Percentiles rank a stretch among this genome's conserved stretches.
phyloP scores from a whole-genome alignment of 345 rosid genomes.

The Ailanthus altissimus region DNA sequence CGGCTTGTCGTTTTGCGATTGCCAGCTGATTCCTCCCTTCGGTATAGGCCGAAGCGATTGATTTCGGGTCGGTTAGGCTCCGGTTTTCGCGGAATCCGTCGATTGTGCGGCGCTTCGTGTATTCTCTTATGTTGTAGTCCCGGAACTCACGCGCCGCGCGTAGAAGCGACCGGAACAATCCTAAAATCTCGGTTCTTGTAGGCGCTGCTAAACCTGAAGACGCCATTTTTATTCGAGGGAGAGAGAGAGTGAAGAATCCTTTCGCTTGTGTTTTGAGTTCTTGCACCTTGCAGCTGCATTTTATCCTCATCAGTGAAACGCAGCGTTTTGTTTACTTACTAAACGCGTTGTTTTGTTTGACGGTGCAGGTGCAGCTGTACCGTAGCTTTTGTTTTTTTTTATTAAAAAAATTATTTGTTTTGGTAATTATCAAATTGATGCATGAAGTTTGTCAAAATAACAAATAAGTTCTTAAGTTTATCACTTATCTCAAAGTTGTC shows the following conservation, averaged over 20 bases:
- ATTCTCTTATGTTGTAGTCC: conserved; percentile 86
- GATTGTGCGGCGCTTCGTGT: conserved; percentile 66
- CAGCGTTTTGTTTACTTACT: background rate
- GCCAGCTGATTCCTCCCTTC: conserved; percentile 67
- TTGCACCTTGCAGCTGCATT: background rate
- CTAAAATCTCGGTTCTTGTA: conserved; percentile 43
- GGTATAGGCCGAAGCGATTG: conserved; percentile 50
- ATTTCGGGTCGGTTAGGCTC: conserved; percentile 45
- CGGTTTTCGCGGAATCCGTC: conserved; percentile 67
- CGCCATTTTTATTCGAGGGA: conserved; percentile 12
- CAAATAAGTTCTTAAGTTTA: too few species aligned
- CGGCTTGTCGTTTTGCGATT: conserved; percentile 63
- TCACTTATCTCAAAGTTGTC: too few species aligned
- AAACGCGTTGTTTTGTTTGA: too few species aligned
- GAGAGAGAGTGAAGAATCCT: background rate
- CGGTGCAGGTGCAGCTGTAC: too few species aligned
- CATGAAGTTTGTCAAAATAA: too few species aligned
- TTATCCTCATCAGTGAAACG: background rate
- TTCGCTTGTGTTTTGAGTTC: background rate
- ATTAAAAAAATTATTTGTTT: too few species aligned
- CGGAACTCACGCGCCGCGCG: conserved; percentile 65
- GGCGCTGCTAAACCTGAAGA: conserved; percentile 27
- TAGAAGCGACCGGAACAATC: conserved; percentile 66
- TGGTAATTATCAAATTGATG: too few species aligned
- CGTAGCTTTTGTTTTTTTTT: too few species aligned